Conservation (phyloP, 805 yeast species). For the Lachancea sp. region DNA sequence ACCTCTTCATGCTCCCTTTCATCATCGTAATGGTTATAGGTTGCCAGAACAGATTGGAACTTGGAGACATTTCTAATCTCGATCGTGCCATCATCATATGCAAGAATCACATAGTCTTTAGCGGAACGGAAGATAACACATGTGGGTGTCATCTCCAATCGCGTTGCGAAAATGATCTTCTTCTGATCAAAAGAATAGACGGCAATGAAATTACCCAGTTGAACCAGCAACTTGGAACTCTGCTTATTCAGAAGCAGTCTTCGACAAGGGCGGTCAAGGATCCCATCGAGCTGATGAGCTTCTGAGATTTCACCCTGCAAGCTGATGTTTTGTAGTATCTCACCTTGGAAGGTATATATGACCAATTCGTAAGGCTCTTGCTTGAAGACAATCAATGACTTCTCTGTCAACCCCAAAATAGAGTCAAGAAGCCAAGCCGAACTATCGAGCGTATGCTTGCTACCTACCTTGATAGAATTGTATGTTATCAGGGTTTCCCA, state of each 20-base stretch:
- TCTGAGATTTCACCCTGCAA: constrained; percentile 9
- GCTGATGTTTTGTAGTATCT: constrained; percentile 20
- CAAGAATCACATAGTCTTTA: constrained; percentile 16
- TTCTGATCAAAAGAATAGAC: constrained; percentile 31
- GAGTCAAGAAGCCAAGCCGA: constrained; percentile 14
- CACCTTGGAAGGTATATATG: constrained; percentile 28
- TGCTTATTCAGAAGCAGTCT: constrained; percentile 24
- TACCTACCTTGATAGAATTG: constrained; percentile 11
- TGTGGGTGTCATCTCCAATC: constrained; percentile 11
- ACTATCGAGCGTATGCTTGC: constrained; percentile 12
- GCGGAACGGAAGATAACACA: constrained; percentile 14
- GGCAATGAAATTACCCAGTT: constrained; percentile 16
- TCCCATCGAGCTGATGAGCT: neutral
- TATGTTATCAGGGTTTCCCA: constrained; percentile 14
- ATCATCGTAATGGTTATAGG: constrained; percentile 16
- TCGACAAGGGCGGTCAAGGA: constrained; percentile 1
- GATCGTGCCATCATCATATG: constrained; percentile 21
- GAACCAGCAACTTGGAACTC: constrained; percentile 28
- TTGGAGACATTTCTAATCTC: constrained; percentile 23
- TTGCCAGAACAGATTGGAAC: constrained; percentile 13
- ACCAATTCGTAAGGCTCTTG: constrained; percentile 19
- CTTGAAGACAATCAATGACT: constrained; percentile 25
- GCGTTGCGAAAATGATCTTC: constrained; percentile 18
- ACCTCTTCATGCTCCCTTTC: constrained; percentile 7
- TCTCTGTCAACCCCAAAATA: constrained; percentile 31